Evolutionary conservation across 2,329 filamentous ascomycete species (phyloP).

Genomic region (Aspergillus tamarii): DNA sequence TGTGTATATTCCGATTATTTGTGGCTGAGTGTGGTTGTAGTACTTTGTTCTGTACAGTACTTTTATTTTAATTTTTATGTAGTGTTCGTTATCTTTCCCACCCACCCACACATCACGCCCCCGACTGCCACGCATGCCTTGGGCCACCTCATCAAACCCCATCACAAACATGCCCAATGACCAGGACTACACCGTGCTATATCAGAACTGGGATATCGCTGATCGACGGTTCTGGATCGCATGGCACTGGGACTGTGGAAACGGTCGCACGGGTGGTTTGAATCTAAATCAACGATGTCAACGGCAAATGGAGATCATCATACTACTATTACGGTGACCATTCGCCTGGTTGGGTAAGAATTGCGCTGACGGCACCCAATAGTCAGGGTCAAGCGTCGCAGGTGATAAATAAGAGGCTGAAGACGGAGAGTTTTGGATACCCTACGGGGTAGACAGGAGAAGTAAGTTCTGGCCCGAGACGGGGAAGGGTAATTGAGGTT

Average conservation of each 20-base stretch:
- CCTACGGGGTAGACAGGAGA: not conserved
- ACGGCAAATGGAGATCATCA: not conserved
- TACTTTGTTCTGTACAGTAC: not conserved
- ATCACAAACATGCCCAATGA: slow-evolving; percentile 5
- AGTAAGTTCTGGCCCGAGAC: slow-evolving; percentile 3
- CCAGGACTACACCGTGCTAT: not conserved
- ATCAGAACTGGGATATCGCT: not conserved
- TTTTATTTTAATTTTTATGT: not conserved
- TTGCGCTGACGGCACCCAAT: not conserved
- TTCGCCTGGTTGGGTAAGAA: not conserved
- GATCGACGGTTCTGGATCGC: not conserved
- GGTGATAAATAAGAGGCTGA: slow-evolving; percentile 1
- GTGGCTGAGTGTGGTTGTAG: not conserved
- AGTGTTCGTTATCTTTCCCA: not conserved
- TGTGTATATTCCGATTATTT: not conserved
- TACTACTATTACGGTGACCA: not conserved
- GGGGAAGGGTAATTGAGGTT: slow-evolving; percentile 5
- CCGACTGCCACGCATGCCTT: not conserved
- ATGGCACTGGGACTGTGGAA: not conserved
- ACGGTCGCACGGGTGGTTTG: not conserved
- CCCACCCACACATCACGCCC: not conserved
- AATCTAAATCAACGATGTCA: not conserved
- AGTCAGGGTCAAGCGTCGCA: not conserved
- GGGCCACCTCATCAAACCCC: not conserved
- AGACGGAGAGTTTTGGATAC: not conserved